Evolutionary conservation across 108 stramenopile genomes (phyloP), one percentile per base, ranked within the genome.

Genomic region (Parmales sp.): DNA sequence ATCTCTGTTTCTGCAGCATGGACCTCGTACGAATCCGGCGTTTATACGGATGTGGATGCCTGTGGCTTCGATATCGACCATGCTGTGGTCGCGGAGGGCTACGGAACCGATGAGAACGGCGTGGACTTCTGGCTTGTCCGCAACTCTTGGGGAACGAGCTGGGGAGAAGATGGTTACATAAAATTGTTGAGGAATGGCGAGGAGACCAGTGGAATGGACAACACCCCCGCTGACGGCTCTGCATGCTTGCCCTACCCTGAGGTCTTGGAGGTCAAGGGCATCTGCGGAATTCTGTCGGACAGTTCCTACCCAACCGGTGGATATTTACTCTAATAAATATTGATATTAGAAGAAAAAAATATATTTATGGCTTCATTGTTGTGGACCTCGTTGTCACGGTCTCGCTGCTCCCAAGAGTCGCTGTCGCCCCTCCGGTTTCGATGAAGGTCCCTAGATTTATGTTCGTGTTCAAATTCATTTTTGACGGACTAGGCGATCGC

Each of bases 151-250:
- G 94, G 96, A 16, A 75, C 72, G 11, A 68, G 72, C 0, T 96
- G 92, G 92, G 95, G 95, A 39, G 85, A 90, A 37, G 74, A 78
- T 25, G 95, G 95, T n/a, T 96, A 87, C 82, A 86, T 96, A 39
- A 85, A 83, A 39, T 69, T 96, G 5, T 4, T 1, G 29, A 25
- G 54, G 25, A 20, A 31, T 16, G 13, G 2, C 2, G 46, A 48
- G 2, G 46, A 48, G 13, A 23, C 19, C 11, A 60, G 25, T 28
- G 41, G 41, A 43, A 43, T 13, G 11, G 41, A 43, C 41, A 43
- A 8, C 13, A 43, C 8, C 41, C 41, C 41, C 41, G 41, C 41
- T 13, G 41, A 43, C 41, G 41, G 41, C 41, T 8, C 13, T 43
- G 41, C 41, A 11, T 43, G 41, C 41, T 11, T 11, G 41, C 41